Evolutionary conservation across 257 asterid genomes (phyloP).

Genomic region (Linaria vulgaris): DNA sequence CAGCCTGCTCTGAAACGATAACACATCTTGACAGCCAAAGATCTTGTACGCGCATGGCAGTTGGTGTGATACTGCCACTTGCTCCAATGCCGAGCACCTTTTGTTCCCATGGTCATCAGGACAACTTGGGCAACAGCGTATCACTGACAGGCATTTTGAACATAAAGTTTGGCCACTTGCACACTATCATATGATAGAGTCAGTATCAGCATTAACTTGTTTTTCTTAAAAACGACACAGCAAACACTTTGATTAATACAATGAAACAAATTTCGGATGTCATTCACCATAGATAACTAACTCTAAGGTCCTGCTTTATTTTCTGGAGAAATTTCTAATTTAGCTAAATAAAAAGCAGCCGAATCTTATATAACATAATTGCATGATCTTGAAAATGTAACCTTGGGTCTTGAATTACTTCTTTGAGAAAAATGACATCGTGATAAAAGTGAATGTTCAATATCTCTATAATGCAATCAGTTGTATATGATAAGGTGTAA

Average conservation of each 20-base stretch:
- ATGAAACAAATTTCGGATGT: too few species aligned
- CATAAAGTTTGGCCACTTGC: slow-evolving; percentile 64
- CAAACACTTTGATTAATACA: too few species aligned
- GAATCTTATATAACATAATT: too few species aligned
- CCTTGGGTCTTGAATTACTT: not conserved
- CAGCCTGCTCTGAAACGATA: slow-evolving; percentile 38
- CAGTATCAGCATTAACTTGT: not conserved
- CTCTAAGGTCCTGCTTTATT: too few species aligned
- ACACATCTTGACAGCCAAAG: slow-evolving; percentile 51
- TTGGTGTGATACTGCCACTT: slow-evolving; percentile 53
- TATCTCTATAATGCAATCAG: too few species aligned
- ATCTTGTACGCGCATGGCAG: slow-evolving; percentile 46
- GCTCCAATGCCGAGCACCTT: slow-evolving; percentile 58
- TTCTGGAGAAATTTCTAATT: too few species aligned
- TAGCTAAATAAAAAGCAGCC: not conserved
- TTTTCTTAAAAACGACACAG: too few species aligned
- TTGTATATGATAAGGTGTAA: too few species aligned
- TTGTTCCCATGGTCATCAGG: slow-evolving; percentile 54
- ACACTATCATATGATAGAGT: slow-evolving; percentile 34
- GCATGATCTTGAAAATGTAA: too few species aligned
- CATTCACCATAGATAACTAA: too few species aligned
- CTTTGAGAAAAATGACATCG: not conserved
- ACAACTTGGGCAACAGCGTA: slow-evolving; percentile 50
- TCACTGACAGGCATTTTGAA: slow-evolving; percentile 45
- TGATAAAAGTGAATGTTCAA: too few species aligned